These are phyloP conservation scores for Pythium grandisporangium DNA, from an alignment of 352 stramenopile genomes.

Conservation along the genomic window DNA sequence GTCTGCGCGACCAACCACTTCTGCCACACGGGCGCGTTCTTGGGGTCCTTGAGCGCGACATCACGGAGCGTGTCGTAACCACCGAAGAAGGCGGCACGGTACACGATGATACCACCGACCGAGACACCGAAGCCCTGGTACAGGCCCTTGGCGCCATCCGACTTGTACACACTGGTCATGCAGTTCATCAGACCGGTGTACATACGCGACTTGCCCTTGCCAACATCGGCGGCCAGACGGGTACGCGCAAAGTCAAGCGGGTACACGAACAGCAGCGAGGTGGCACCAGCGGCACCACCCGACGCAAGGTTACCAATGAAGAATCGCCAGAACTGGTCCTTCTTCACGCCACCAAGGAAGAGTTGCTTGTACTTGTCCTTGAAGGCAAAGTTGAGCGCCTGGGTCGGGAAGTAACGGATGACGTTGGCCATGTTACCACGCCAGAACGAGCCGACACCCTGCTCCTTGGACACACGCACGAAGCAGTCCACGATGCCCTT, in stretches of 20 bases:
- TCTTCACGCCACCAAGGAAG: conserved; percentile 84
- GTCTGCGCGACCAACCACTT: conserved; percentile 90
- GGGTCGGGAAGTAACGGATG: conserved; percentile 90
- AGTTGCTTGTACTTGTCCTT: conserved; percentile 93
- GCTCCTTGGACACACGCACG: conserved; percentile 81
- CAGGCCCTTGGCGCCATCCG: conserved; percentile 85
- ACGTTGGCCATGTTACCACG: conserved; percentile 89
- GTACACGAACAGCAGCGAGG: conserved; percentile 96
- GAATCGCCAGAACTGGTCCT: conserved; percentile 97
- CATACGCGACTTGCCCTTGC: conserved; percentile 94
- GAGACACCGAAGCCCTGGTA: conserved; percentile 99
- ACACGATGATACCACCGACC: conserved; percentile 98
- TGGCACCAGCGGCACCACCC: conserved; percentile 95
- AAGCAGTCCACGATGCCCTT: conserved; percentile 90
- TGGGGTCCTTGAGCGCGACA: conserved; percentile 70
- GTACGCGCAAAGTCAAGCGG: conserved; percentile 98
- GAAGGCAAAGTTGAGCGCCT: conserved; percentile 91
- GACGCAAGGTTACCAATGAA: conserved; percentile 98
- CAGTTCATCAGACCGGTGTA: conserved; percentile 98
- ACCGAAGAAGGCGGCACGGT: conserved; percentile 98
- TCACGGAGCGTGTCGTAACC: conserved; percentile 97
- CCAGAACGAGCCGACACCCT: conserved; percentile 87
- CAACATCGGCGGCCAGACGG: conserved; percentile 97
- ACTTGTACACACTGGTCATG: conserved; percentile 93
- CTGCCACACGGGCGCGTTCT: conserved; percentile 82